Evolutionary conservation across 116 monocot genomes (phyloP), one percentile per base, ranked within the genome.

Genomic region (Dioscorea cayenensis): DNA sequence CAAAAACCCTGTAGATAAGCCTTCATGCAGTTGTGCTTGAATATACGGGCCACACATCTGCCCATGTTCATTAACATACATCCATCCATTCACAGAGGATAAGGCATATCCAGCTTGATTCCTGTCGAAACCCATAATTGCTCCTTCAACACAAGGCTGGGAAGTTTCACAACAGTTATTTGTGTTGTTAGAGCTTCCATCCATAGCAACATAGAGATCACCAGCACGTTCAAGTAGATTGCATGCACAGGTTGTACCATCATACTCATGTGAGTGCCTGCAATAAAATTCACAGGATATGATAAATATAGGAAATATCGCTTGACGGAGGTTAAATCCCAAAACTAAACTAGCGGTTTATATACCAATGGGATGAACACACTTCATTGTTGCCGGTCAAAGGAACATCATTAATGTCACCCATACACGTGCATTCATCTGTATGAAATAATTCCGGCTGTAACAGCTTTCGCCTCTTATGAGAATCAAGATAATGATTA

Each of bases 11-110:
- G 83, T 81, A 59, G 86, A 83, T 17, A 93, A 77, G 23, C 94
- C 94, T 63, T 89, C 89, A 58, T 62, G 73, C 10, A 93, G 81
- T 71, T 99, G 97, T 66, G 88, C 79, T 63, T 84, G 80, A 19
- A 77, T 65, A 76, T 94, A 99, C 35, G 97, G 97, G 14, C 97
- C 97, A 75, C 90, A 99, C 77, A 99, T 82, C 60, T 93, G 86
- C 35, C 88, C 89, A 59, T 74, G 51, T 78, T 94, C 83, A 75
- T 86, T 94, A n/a, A 87, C 36, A 69, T 99, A 99, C 86, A 85
- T 86, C 87, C 88, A 99, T 63, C 97, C 94, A 67, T 78, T 85
- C 23, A 83, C 63, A 63, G 58, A 79, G 2, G 71, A 64, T 12
- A 72, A 76, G 63, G 52, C 13, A 72, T 77, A 71, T 19, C 69